These are phyloP conservation scores for Nakazawaea laoshanensis DNA, from an alignment of 805 yeast genomes.

Conservation along the genomic window DNA sequence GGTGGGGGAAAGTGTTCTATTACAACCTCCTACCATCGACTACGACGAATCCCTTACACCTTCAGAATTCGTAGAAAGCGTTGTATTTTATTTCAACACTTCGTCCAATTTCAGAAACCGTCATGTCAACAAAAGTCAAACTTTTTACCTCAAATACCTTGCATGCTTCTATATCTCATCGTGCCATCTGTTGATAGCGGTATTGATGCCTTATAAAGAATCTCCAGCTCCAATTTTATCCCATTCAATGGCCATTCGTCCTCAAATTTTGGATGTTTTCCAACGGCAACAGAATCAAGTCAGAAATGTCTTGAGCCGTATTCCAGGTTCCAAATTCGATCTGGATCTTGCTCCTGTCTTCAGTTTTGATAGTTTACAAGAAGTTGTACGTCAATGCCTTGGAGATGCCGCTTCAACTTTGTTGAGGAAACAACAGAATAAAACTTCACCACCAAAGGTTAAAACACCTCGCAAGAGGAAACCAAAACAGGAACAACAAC, in stretches of 20 bases:
- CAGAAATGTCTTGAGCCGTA: not conserved
- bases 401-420: constrained; percentile 4
- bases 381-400: constrained; percentile 1
- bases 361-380: constrained; percentile 1
- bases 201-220: too few species aligned
- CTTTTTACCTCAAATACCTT: constrained; percentile 5
- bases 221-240: constrained; percentile 3
- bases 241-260: constrained; percentile 2
- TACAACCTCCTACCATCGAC: not conserved
- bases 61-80: constrained; percentile 2
- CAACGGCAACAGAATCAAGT: constrained; percentile 1
- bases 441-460: too few species aligned
- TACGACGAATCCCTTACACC: constrained; percentile 4
- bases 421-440: constrained; percentile 2
- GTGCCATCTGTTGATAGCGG: constrained; percentile 4
- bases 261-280: constrained; percentile 3
- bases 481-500: too few species aligned
- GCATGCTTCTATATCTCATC: not conserved
- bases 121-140: not conserved
- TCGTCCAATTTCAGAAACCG: constrained; percentile 2
- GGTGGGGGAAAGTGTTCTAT: not conserved
- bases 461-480: too few species aligned
- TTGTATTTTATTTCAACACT: constrained; percentile 1
- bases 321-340: constrained; percentile 6
- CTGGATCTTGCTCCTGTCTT: not conserved